Evolutionary conservation across 352 stramenopile species (phyloP), one percentile per base, ranked within the genome.

Genomic region (Pythium aphanidermatum): DNA sequence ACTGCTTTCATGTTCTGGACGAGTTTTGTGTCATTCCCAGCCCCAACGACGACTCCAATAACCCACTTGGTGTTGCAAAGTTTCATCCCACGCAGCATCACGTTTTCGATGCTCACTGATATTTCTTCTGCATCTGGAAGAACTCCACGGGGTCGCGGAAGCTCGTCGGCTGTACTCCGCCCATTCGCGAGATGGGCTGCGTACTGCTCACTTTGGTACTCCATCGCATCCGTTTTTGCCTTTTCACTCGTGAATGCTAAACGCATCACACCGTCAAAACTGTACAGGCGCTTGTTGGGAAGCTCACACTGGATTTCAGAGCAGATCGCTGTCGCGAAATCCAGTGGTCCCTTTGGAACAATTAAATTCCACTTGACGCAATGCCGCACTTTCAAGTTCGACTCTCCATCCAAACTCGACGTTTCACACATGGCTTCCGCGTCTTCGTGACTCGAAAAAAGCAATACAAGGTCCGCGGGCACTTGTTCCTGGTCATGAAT

Each of bases 401-500:
- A 89, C 45, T 94, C 80, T 14, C 82, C 82, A 28, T 94, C 82
- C 2, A 94, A 63, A 55, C 78, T 91, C 7, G 79, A 78, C 0
- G 82, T 94, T 41, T 94, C 82, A 28, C 78, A 86, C 71, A 89
- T 88, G 17, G 60, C 77, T 58, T 83, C 67, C 0, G 70, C 70
- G 16, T 65, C 75, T 7, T 87, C 63, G 31, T 87, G 69, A 24
- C 80, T 95, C 0, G 81, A 81, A 25, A 88, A 81, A 1, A 98
- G 63, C 3, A 98, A 44, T 0, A 97, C 74, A 3, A 98, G 46
- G 50, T 98, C 94, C 0, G 93, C 92, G 5, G 94, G 92, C 10
- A 98, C 78, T 28, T 92, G 75, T 24, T 96, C 77, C 19, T 83
- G 68, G 51, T 97, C 86, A 31, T 79, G 46, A 13, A 98, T 68